Evolutionary conservation across 768 basidiomycete species (phyloP), one percentile per base, ranked within the genome.

Genomic region (Leccinum incarnatum): DNA sequence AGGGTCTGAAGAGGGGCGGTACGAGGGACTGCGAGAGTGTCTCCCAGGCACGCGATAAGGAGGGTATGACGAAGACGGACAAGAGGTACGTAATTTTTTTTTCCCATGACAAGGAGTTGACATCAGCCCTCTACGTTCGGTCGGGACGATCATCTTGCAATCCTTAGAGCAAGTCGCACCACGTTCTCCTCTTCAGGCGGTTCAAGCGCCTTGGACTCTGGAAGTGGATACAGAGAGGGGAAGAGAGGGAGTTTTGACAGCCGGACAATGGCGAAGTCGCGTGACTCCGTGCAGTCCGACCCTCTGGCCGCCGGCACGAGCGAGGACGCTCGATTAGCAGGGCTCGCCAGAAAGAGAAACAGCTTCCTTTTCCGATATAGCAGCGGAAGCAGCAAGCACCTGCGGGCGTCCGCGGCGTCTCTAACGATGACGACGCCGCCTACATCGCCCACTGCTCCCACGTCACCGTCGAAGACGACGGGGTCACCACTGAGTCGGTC

Each of bases 101-200:
- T 19, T 42, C 40, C 40, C 40, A 42, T 51, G 48, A 30, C 47
- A 5, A 27, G 1, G 9, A 19, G 23, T 47, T 32, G 49, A 27
- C 12, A 10, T 53, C 23, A 15, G n/a, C 37, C 42, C 12, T 12
- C 40, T 36, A 19, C 8, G 12, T 37, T n/a, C 9, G 40, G 37
- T 42, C 40, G 40, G 40, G 3, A 46, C 23, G 21, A 3, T 34
- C 6, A 10, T 42, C 9, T n/a, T 19, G 40, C 4, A 25, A 36
- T 51, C 12, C 55, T 42, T 56, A 67, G 66, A 42, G n/a, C 29
- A 2, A 67, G 57, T 49, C 53, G 27, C 15, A 52, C 50, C 48
- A 64, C 60, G 29, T 61, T 19, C 5, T 67, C 40, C 40, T 42
- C 67, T 14, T 61, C 67, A 2, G 52, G 55, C 1, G 21, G 50